Base-by-base conservation (phyloP, 2,329 filamentous ascomycete genomes). In the Leptographium lundbergii region DNA sequence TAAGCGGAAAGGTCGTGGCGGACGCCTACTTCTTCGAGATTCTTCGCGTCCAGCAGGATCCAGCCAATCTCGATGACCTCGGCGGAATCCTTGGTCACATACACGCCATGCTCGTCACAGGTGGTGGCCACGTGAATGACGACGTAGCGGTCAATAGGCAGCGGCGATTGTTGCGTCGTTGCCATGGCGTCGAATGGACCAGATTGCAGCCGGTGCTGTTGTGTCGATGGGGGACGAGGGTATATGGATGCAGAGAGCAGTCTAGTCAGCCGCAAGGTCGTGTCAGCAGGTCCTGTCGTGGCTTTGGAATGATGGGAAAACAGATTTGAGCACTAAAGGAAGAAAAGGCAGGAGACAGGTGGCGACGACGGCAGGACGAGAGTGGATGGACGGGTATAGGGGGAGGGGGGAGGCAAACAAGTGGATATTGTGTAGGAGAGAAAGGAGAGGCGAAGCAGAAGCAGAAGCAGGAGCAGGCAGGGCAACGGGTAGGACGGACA, bases 21-120 rank as follows among this genome's bases (percentile, higher is more conserved):
- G 19, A 56, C 54, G 55, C 63, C 65, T 79, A 96, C 91, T 87
- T 96, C 91, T 68, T 96, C 91, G 67, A 91, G 88, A 64, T 83
- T 87, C 77, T 92, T 94, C 65, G 90, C 87, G 72, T 96, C 91
- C 63, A 96, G 81, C 69, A 99, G 77, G 70, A 97, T 96, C 94
- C 94, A 99, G 64, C 92, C 94, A 71, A 99, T 82, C 81, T 99
- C 94, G 74, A 99, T 99, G 66, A 99, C 94, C 78, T 99, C 94
- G 63, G 94, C 94, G 61, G 94, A 97, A 75, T 99, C 94, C 76
- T 97, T 97, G 61, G 94, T 99, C 61, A 99, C 94, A 74, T 99
- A 99, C 65, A 99, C 94, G 63, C 94, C 94, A 75, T 99, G 94
- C 74, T 99, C 94, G 74, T 99, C 94, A 76, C 94, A 99, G 66